A percentile compares a stretch with the other conserved stretches of the same genome.
Conservation (phyloP, 257 asterid genomes). For the Striga asiatica region DNA sequence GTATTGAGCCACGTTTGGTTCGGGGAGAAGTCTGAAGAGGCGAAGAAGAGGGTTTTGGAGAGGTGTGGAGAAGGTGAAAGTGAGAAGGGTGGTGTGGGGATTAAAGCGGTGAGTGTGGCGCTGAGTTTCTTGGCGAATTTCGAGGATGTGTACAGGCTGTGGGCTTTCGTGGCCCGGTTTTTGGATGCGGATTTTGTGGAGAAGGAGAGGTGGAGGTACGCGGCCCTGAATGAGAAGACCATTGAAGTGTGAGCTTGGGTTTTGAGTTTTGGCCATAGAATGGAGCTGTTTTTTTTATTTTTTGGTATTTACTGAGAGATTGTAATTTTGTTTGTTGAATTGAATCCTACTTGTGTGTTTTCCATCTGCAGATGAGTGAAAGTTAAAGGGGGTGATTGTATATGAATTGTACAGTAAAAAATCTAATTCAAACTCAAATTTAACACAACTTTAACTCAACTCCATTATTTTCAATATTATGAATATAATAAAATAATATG, state of each 20-base stretch:
- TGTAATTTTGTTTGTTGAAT: too few relatives aligned
- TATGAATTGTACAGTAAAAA: too few relatives aligned
- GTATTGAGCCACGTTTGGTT: slow-evolving; percentile 52
- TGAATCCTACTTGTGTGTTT: too few relatives aligned
- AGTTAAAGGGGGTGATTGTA: too few relatives aligned
- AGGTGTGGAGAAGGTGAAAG: slow-evolving; percentile 20
- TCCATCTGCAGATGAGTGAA: too few relatives aligned
- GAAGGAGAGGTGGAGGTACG: slow-evolving; percentile 93
- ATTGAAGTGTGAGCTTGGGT: slow-evolving; percentile 41
- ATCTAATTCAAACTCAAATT: too few relatives aligned
- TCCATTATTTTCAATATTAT: too few relatives aligned
- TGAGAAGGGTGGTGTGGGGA: slow-evolving; percentile 24
- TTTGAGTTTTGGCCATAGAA: slow-evolving; percentile 1
- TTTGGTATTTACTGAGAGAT: too few relatives aligned
- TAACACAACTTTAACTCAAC: too few relatives aligned
- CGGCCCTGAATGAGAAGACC: slow-evolving; percentile 68
- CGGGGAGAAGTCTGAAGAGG: slow-evolving; percentile 39
- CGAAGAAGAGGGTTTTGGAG: slow-evolving; percentile 32
- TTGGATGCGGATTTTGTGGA: slow-evolving; percentile 90
- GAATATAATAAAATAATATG: too few relatives aligned
- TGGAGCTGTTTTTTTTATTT: background rate
- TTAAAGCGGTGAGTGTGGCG: slow-evolving; percentile 55
- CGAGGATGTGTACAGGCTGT: slow-evolving; percentile 66
- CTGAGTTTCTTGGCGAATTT: slow-evolving; percentile 71
- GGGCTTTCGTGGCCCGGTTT: slow-evolving; percentile 80